phyloP scores from a whole-genome alignment of 768 basidiomycete species.

The Mrakia gelida region DNA sequence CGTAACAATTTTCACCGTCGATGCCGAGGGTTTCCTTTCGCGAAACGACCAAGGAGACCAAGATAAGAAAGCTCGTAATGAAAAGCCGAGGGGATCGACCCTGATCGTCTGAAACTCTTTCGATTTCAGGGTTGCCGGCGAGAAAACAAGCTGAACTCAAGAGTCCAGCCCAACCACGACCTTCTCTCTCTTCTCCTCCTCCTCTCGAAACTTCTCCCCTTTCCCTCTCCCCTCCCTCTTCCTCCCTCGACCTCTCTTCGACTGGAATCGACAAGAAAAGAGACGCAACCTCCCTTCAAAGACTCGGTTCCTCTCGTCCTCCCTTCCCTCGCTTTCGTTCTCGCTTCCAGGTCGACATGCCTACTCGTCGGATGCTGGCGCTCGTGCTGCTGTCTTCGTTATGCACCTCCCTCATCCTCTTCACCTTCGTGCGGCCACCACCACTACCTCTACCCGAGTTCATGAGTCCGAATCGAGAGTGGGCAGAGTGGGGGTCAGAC shows the following conservation, averaged over 20 bases:
- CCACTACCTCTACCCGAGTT: slow-evolving; percentile 20
- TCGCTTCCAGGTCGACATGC: not conserved
- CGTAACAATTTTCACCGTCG: no score
- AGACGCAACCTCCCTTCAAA: not conserved
- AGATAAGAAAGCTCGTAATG: no score
- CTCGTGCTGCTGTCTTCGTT: slow-evolving; percentile 31
- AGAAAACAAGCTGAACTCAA: no score
- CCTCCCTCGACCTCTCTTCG: not conserved
- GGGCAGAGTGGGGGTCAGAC: slow-evolving; percentile 28
- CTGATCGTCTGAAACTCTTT: no score
- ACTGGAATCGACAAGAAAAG: not conserved
- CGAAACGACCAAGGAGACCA: no score
- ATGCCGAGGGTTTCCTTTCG: no score
- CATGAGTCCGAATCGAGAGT: slow-evolving; percentile 11
- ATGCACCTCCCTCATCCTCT: slow-evolving; percentile 31
- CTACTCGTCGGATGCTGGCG: slow-evolving; percentile 5
- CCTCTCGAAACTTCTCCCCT: not conserved
- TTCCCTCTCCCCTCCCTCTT: not conserved
- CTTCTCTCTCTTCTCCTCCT: slow-evolving; percentile 1
- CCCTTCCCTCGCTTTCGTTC: no score
- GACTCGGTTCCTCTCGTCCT: not conserved
- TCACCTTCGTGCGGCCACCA: slow-evolving; percentile 28
- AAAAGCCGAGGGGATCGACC: no score
- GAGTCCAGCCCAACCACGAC: no score
- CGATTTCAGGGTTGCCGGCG: no score